A percentile compares a stretch with the other conserved stretches of the same genome.
These are phyloP conservation scores for Gymnopus androsaceus DNA, from an alignment of 1,284 basidiomycete species.

Conservation along the genomic window DNA sequence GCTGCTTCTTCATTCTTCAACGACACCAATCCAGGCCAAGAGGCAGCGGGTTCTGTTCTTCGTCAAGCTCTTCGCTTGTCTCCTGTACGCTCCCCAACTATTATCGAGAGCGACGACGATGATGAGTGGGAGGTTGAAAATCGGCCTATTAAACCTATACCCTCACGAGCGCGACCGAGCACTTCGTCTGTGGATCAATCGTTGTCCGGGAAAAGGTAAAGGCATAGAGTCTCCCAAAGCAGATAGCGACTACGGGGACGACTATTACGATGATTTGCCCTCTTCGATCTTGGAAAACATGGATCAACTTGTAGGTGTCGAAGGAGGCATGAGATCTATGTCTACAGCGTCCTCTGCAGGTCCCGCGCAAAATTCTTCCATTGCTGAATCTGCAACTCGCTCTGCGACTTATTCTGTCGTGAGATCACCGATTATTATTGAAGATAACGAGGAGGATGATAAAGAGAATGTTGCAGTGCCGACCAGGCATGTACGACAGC, in stretches of 20 bases:
- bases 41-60: background rate
- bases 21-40: background rate
- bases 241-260: conserved; percentile 30
- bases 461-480: conserved; percentile 63
- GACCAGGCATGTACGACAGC: conserved; percentile 53
- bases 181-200: conserved; percentile 19
- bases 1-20: conserved; percentile 2
- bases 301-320: conserved; percentile 40
- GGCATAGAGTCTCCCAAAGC: background rate
- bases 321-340: conserved; percentile 20
- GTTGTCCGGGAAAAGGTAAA: conserved; percentile 23
- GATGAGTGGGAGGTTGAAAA: conserved; percentile 13
- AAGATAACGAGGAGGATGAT: conserved; percentile 53
- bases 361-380: background rate
- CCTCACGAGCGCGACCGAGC: conserved; percentile 7
- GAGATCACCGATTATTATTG: conserved; percentile 38
- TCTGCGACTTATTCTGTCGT: conserved; percentile 1
- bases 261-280: conserved; percentile 36
- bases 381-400: background rate
- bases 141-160: conserved; percentile 17
- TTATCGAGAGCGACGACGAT: conserved; percentile 24
- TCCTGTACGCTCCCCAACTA: conserved; percentile 4
- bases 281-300: conserved; percentile 32
- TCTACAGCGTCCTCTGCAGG: background rate
- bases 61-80: conserved; percentile 10